Evolutionary conservation across 805 yeast species (phyloP).

Genomic region (Kodamaea fukazawae): DNA sequence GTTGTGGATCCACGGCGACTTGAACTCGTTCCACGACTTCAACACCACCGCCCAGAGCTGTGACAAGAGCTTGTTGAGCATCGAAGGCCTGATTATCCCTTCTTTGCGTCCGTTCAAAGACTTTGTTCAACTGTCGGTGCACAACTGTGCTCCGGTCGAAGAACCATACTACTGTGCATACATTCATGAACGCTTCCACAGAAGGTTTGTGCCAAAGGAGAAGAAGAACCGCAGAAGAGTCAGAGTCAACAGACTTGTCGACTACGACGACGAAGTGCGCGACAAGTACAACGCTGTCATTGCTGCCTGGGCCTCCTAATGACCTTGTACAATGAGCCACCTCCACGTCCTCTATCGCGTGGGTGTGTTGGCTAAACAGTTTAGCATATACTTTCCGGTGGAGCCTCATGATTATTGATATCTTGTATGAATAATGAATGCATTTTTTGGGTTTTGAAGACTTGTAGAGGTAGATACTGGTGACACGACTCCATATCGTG

Average conservation of each 20-base stretch:
- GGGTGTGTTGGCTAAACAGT: too few relatives aligned
- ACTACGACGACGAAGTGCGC: conserved; percentile 4
- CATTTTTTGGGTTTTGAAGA: too few relatives aligned
- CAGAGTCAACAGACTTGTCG: conserved; percentile 4
- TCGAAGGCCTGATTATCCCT: conserved; percentile 13
- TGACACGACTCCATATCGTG: too few relatives aligned
- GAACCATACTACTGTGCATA: conserved; percentile 8
- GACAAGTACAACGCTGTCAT: conserved; percentile 5
- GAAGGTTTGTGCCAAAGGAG: conserved; percentile 4
- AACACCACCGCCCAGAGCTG: conserved; percentile 4
- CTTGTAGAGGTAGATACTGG: too few relatives aligned
- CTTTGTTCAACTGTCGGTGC: conserved; percentile 6
- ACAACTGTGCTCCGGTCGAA: conserved; percentile 1
- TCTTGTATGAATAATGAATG: too few relatives aligned
- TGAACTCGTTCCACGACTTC: conserved; percentile 4
- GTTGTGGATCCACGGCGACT: conserved; percentile 12
- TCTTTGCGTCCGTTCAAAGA: conserved; percentile 12
- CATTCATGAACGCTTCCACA: conserved; percentile 9
- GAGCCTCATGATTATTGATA: too few relatives aligned
- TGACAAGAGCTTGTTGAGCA: conserved; percentile 4
- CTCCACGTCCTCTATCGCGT: too few relatives aligned
- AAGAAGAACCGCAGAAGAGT: background rate
- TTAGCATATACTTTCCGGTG: too few relatives aligned
- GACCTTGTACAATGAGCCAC: background rate
- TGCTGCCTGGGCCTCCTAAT: conserved; percentile 6